Evolutionary conservation across 179 eudicot species (phyloP).

Genomic region (Sideroxylon spinosum): DNA sequence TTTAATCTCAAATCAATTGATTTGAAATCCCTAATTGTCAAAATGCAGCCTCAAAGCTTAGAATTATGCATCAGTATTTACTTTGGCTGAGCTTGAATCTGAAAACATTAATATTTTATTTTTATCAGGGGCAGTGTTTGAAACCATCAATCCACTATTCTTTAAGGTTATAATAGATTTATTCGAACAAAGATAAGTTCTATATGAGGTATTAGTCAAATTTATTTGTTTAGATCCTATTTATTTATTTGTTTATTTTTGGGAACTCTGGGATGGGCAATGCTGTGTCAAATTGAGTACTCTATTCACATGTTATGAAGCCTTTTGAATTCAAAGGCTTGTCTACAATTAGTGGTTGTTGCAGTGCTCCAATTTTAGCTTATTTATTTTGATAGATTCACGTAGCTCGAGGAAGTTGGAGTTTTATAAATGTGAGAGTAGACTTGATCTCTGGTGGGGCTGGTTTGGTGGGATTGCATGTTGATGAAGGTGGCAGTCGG

Average conservation of each 20-base stretch:
- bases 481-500: too few species aligned
- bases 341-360: neutral
- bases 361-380: neutral
- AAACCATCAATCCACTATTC: neutral
- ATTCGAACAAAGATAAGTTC: neutral
- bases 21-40: too few species aligned
- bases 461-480: too few species aligned
- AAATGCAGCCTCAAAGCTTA: too few species aligned
- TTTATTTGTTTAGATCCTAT: neutral
- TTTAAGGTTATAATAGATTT: neutral
- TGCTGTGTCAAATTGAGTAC: neutral
- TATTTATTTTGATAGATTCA: neutral
- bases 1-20: too few species aligned
- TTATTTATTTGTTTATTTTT: too few species aligned
- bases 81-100: neutral
- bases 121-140: neutral
- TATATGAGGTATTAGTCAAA: neutral
- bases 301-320: too few species aligned
- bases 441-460: too few species aligned
- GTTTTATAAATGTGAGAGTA: neutral
- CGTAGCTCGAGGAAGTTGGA: constrained; percentile 3
- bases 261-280: neutral
- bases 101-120: neutral
- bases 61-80: too few species aligned
- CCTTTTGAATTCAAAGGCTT: neutral